These are phyloP conservation scores for Yamadazyma taylorii DNA, from an alignment of 1,139 yeast genomes.

Conservation along the genomic window DNA sequence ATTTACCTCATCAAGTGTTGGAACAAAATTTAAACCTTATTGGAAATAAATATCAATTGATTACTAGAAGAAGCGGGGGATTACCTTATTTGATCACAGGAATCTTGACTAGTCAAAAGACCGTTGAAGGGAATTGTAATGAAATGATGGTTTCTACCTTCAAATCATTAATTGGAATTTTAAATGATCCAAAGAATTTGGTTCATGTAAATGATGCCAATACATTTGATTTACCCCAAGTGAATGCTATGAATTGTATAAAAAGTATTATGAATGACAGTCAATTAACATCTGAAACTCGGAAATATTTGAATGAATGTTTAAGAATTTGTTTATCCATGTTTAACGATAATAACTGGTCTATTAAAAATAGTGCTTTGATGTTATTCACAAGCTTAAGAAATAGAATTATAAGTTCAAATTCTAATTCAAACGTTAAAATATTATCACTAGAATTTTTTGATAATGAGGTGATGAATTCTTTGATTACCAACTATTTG, in stretches of 20 bases:
- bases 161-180: slow-evolving; percentile 42
- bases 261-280: slow-evolving; percentile 73
- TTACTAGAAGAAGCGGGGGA: slow-evolving; percentile 91
- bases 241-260: slow-evolving; percentile 88
- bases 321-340: slow-evolving; percentile 59
- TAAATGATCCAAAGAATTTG: background rate
- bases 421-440: slow-evolving; percentile 22
- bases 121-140: slow-evolving; percentile 11
- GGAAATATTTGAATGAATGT: slow-evolving; percentile 54
- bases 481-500: slow-evolving; percentile 47
- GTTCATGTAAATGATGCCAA: slow-evolving; percentile 10
- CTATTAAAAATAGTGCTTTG: slow-evolving; percentile 86
- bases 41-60: slow-evolving; percentile 58
- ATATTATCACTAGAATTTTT: slow-evolving; percentile 61
- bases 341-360: slow-evolving; percentile 73
- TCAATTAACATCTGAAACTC: slow-evolving; percentile 52
- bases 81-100: slow-evolving; percentile 78
- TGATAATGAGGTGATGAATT: slow-evolving; percentile 55
- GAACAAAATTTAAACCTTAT: slow-evolving; percentile 51
- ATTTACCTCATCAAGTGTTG: slow-evolving; percentile 56
- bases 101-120: slow-evolving; percentile 57
- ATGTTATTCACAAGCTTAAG: slow-evolving; percentile 89
- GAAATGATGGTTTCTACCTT: slow-evolving; percentile 51
- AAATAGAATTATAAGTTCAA: slow-evolving; percentile 71
- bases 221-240: slow-evolving; percentile 83